Evolutionary conservation across 257 asterid genomes (phyloP).

Genomic region (Solanum chilense): DNA sequence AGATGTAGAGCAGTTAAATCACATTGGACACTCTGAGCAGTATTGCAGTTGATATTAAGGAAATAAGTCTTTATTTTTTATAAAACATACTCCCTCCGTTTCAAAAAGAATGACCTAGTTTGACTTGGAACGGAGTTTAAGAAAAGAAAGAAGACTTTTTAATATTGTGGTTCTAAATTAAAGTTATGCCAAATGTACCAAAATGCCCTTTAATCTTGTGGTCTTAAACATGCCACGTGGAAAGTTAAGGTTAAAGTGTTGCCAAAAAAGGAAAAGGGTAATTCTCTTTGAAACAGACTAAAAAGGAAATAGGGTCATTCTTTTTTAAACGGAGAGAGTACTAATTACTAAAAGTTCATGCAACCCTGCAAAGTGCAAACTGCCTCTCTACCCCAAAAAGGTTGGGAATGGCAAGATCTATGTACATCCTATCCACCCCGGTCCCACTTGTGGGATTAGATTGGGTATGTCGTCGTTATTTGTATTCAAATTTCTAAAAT

Average conservation of each 20-base stretch:
- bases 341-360: neutral
- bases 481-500: neutral
- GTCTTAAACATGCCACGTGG: too few relatives aligned
- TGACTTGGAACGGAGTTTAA: too few relatives aligned
- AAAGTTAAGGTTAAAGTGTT: too few relatives aligned
- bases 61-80: neutral
- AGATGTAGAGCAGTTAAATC: neutral
- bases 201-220: too few relatives aligned
- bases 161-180: too few relatives aligned
- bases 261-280: too few relatives aligned
- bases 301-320: too few relatives aligned
- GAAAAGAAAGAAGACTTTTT: too few relatives aligned
- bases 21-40: neutral
- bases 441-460: neutral
- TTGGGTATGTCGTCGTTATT: neutral
- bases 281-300: too few relatives aligned
- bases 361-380: neutral
- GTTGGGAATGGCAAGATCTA: neutral
- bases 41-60: neutral
- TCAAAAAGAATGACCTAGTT: too few relatives aligned
- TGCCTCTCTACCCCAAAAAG: neutral
- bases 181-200: too few relatives aligned
- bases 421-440: neutral
- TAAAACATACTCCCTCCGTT: neutral
- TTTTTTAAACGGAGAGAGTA: too few relatives aligned